Evolutionary conservation across 306 rosid genomes (phyloP), one percentile per base, ranked within the genome.

Genomic region (Castanopsis chinensis): DNA sequence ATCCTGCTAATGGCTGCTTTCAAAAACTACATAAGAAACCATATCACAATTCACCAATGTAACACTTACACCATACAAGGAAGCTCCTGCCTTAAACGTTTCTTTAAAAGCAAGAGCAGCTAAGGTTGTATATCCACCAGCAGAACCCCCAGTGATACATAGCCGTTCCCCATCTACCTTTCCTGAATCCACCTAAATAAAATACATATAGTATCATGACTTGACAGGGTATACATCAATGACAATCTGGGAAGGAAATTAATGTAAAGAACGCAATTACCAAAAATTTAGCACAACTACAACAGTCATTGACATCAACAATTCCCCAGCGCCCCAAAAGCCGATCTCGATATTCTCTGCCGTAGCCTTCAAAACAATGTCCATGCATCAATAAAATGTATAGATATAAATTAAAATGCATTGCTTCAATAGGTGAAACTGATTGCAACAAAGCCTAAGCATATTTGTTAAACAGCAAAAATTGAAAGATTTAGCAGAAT

Each of bases 51-150:
- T n/a, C 8, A 19, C 3, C 13, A 67, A 67, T 35, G 15, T n/a
- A 35, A 33, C 57, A 91, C 99, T 90, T 80, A 93, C 99, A 33
- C 99, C 99, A 78, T 23, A 86, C 87, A 96, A 88, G 77, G 99
- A 95, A 85, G 98, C 92, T 41, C 99, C 99, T 0, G 98, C 98
- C 82, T 89, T 87, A 75, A 95, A 93, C 17, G 89, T 88, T 3
- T 92, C 85, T 79, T 82, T 85, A 67, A 95, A 95, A 74, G 96
- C 97, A 71, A 95, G 96, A 61, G 94, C 87, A 55, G 99, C 99
- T 79, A 95, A 90, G 85, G 98, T 95, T 53, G 99, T 93, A 83
- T 95, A 95, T 18, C 99, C 99, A 85, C 99, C 98, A 65, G 99
- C 97, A 76, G 99, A 95, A 72, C 82, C 98, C 23, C 98, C 99